Evolutionary conservation across 345 rosid genomes (phyloP), one percentile per base, ranked within the genome.

Genomic region (Garcia nutans): DNA sequence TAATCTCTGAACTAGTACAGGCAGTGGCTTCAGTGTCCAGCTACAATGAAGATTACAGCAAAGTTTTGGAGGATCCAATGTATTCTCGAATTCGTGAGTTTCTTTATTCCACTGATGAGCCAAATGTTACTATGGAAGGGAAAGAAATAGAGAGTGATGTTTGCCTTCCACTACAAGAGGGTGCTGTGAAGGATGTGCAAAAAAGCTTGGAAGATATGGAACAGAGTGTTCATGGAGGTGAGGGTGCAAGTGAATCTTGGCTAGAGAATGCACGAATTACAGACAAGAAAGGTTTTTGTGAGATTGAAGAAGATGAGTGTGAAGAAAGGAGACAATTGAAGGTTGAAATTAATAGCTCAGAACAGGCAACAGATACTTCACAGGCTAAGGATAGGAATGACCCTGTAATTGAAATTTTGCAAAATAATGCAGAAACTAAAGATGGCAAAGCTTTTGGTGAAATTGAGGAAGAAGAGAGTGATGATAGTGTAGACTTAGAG

Each of bases 41-140:
- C 41, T 44, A 44, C 33, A 90, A 91, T 79, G 87, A 90, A 87
- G 98, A 91, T 73, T 93, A 87, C 73, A 66, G 72, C 72, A 83
- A 78, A 80, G 95, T 91, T 74, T 83, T 96, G 86, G 77, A 74
- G 50, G 91, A 88, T 78, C 91, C 97, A 49, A 73, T 96, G 82
- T 96, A 88, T 68, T 61, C 78, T 72, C 88, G 78, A 59, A 83
- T 93, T 72, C 87, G 87, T 3, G 81, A 84, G 79, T 82, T 88
- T 66, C 85, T 96, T 73, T 86, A 85, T 81, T 68, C 86, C 42
- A 47, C 20, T 49, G 57, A 73, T 11, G 73, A 81, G 73, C 74
- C 85, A 69, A 66, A 83, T 23, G 76, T 59, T 54, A 59, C 69
- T 61, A 62, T 68, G 50, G 79, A 81, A 73, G 77, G 16, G 57